Evolutionary conservation across 2,329 filamentous ascomycete species (phyloP).

Genomic region (Orbilia blumenaviensis): DNA sequence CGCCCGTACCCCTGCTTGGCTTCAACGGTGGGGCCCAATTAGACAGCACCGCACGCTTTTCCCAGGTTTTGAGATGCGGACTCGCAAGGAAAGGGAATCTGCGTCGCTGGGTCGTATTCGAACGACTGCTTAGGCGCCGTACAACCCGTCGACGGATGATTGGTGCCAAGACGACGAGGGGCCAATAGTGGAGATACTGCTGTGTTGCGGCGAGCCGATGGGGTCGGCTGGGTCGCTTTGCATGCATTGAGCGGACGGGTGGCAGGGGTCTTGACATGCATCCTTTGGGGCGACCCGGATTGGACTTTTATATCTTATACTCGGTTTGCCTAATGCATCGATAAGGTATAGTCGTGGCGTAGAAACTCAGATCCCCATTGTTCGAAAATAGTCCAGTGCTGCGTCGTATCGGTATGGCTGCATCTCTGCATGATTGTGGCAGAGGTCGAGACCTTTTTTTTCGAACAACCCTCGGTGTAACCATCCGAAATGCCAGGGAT

Average conservation of each 20-base stretch:
- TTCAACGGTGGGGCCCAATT: constrained; percentile 2
- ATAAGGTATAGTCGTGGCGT: not conserved
- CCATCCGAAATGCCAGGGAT: not conserved
- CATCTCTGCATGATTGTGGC: too few species aligned
- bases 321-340: not conserved
- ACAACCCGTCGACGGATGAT: constrained; percentile 4
- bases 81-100: not conserved
- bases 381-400: not conserved
- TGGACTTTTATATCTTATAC: not conserved
- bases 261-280: not conserved
- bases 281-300: not conserved
- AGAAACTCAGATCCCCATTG: not conserved
- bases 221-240: constrained; percentile 3
- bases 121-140: constrained; percentile 7
- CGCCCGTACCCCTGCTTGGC: constrained; percentile 18
- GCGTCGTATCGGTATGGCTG: not conserved
- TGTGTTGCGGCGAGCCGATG: constrained; percentile 18
- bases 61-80: not conserved
- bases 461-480: not conserved
- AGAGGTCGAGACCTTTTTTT: not conserved
- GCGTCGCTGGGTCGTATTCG: constrained; percentile 8
- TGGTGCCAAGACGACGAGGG: constrained; percentile 13
- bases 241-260: not conserved
- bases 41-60: constrained; percentile 2
- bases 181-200: not conserved